Base-by-base conservation (phyloP, 306 rosid species). In the Vachellia pachyceras region DNA sequence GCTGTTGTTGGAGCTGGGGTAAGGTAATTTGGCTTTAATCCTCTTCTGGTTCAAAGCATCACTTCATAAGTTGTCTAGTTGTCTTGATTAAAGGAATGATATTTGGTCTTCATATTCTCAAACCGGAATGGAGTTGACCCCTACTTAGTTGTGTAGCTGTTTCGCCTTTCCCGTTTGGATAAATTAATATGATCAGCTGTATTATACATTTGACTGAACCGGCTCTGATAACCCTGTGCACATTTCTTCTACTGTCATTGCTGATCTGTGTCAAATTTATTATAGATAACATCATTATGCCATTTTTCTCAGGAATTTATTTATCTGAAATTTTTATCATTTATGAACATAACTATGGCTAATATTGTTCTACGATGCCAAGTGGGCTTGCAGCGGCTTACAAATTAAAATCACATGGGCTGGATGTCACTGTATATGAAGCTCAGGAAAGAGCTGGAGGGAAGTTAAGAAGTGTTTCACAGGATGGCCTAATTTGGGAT, bases 321-420 rank as follows among this genome's bases (percentile, higher is more conserved):
- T 10, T 39, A 20, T 40, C 44, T 40, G 37, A 76, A 47, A 65
- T 82, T 70, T 61, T 45, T 55, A 45, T 60, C 47, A 33, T 80
- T 33, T 17, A 60, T 83, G 75, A 71, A 77, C 49, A 47, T 14
- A 49, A 71, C 64, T 69, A 54, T 60, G 40, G 25, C 79, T 73
- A 73, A 83, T 73, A 77, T 73, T 80, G 68, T 83, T 18, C 77
- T 63, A 3, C 73, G 78, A 76, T 87, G 73, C 79, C 74, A 52
- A 93, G 99, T 80, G 98, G 99, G 82, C 96, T 95, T 66, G 97
- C 96, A 77, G 96, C 99, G 0, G 99, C 98, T 44, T 95, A 91
- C 90, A 95, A 89, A 78, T 79, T 95, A 89, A 91, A 95, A 83
- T 91, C 97, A 73, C 88, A 82, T 65, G 99, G 99, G 57, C 84